These are phyloP conservation scores for Mucor saturninus DNA, from an alignment of 371 early-diverging fungal genomes.

Conservation along the genomic window DNA sequence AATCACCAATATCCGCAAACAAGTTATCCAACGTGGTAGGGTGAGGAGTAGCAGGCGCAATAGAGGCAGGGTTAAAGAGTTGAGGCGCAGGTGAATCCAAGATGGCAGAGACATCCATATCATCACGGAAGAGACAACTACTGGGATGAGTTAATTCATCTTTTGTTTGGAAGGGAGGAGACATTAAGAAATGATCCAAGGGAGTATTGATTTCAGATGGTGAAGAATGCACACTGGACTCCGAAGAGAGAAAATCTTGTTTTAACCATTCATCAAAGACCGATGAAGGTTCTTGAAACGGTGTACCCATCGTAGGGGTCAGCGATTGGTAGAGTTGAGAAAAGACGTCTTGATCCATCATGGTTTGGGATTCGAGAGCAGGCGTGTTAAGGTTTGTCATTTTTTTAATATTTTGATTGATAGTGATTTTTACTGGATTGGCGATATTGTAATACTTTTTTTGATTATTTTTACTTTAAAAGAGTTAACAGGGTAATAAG, in stretches of 20 bases:
- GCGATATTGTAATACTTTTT: neutral
- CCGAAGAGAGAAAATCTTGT: conserved; percentile 28
- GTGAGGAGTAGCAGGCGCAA: neutral
- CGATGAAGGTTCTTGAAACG: conserved; percentile 20
- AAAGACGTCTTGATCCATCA: conserved; percentile 35
- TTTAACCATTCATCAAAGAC: conserved; percentile 40
- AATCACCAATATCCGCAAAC: conserved; percentile 35
- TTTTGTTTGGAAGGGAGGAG: conserved; percentile 30
- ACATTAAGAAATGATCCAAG: conserved; percentile 32
- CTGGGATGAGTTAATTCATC: conserved; percentile 3
- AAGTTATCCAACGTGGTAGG: conserved; percentile 14
- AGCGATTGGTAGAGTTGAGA: conserved; percentile 41
- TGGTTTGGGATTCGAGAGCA: conserved; percentile 19
- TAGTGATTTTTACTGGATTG: conserved; percentile 2
- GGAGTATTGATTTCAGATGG: conserved; percentile 34
- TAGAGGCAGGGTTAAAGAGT: conserved; percentile 5
- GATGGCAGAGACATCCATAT: conserved; percentile 37
- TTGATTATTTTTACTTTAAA: conserved; percentile 8
- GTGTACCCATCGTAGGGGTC: conserved; percentile 22
- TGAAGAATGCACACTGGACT: conserved; percentile 28
- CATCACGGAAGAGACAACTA: neutral
- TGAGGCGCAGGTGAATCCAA: conserved; percentile 23
- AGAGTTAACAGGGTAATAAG: conserved; percentile 15
- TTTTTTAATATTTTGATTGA: neutral
- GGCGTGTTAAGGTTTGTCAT: conserved; percentile 18